Percentiles rank a stretch among this genome's conserved stretches.
Conservation (phyloP, 495 filamentous ascomycete species). For the Acidomyces sp. region DNA sequence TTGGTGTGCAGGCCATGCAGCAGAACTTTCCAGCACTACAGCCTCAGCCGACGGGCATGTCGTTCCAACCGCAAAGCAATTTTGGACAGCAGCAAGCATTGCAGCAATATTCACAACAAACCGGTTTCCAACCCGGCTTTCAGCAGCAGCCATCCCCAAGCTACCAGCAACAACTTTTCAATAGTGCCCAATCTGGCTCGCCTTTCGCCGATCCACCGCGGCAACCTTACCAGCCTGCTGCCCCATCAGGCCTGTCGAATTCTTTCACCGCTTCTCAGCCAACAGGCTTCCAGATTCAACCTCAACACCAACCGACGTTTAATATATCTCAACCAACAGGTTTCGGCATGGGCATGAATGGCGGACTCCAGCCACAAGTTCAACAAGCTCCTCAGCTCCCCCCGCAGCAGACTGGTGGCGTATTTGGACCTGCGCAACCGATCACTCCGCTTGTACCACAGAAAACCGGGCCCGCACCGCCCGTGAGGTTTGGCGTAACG, state of each 20-base stretch:
- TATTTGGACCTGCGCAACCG: slow-evolving; percentile 16
- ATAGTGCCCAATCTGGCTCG: slow-evolving; percentile 35
- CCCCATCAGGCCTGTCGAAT: slow-evolving; percentile 30
- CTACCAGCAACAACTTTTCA: slow-evolving; percentile 32
- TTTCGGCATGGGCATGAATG: slow-evolving; percentile 14
- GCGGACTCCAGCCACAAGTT: slow-evolving; percentile 4
- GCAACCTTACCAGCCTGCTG: slow-evolving; percentile 38
- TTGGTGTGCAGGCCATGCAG: slow-evolving; percentile 13
- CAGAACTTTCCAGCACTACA: slow-evolving; percentile 23
- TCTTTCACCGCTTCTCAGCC: slow-evolving; percentile 6
- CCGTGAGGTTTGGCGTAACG: slow-evolving; percentile 75
- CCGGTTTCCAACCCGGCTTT: slow-evolving; percentile 36
- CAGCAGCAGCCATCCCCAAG: slow-evolving; percentile 31
- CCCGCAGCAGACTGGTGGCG: slow-evolving; percentile 20
- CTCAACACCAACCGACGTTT: slow-evolving; percentile 38
- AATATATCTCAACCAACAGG: slow-evolving; percentile 35
- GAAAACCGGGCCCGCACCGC: slow-evolving; percentile 85
- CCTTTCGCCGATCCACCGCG: slow-evolving; percentile 46
- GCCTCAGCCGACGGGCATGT: slow-evolving; percentile 30
- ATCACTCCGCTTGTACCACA: slow-evolving; percentile 57
- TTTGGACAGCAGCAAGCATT: slow-evolving; percentile 40
- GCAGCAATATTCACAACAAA: slow-evolving; percentile 32
- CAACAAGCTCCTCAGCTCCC: slow-evolving; percentile 27
- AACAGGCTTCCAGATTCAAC: slow-evolving; percentile 22
- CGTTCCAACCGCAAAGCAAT: slow-evolving; percentile 26